Conservation (phyloP, 2,329 filamentous ascomycete genomes). For the Atkinsonella texensis region DNA sequence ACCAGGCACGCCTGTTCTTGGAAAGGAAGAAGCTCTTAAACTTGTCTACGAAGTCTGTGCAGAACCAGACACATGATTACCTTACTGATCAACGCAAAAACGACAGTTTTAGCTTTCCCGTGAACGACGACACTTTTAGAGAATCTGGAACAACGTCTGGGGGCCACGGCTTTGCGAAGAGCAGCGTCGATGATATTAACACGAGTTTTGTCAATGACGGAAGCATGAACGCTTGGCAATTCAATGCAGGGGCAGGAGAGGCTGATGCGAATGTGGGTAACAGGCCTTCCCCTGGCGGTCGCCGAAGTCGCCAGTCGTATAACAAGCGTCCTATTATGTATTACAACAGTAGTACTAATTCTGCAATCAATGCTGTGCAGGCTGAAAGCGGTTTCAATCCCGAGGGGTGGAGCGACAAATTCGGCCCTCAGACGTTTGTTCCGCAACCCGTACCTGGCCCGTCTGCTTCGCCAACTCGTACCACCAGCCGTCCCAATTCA, state of each 20-base stretch:
- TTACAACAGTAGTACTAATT: slow-evolving; percentile 11
- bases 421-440: slow-evolving; percentile 42
- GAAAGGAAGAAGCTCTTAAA: neutral
- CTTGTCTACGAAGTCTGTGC: neutral
- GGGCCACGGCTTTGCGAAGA: slow-evolving; percentile 31
- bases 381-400: slow-evolving; percentile 32
- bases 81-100: slow-evolving; percentile 19
- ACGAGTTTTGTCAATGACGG: slow-evolving; percentile 46
- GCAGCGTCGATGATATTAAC: slow-evolving; percentile 48
- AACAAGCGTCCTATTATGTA: slow-evolving; percentile 16
- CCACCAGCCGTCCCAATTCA: slow-evolving; percentile 30
- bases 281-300: slow-evolving; percentile 28
- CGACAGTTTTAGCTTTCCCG: slow-evolving; percentile 39
- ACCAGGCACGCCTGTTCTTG: slow-evolving; percentile 7
- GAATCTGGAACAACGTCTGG: slow-evolving; percentile 10
- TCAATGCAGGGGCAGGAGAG: slow-evolving; percentile 35
- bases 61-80: slow-evolving; percentile 9
- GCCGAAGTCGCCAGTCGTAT: slow-evolving; percentile 27
- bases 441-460: slow-evolving; percentile 28
- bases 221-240: slow-evolving; percentile 32
- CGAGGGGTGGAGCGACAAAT: slow-evolving; percentile 41
- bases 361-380: slow-evolving; percentile 12
- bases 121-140: slow-evolving; percentile 30
- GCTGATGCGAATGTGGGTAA: slow-evolving; percentile 13
- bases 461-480: slow-evolving; percentile 33